These are phyloP conservation scores for Tephrocybe sp. DNA, from an alignment of 768 basidiomycete genomes.

Conservation along the genomic window DNA sequence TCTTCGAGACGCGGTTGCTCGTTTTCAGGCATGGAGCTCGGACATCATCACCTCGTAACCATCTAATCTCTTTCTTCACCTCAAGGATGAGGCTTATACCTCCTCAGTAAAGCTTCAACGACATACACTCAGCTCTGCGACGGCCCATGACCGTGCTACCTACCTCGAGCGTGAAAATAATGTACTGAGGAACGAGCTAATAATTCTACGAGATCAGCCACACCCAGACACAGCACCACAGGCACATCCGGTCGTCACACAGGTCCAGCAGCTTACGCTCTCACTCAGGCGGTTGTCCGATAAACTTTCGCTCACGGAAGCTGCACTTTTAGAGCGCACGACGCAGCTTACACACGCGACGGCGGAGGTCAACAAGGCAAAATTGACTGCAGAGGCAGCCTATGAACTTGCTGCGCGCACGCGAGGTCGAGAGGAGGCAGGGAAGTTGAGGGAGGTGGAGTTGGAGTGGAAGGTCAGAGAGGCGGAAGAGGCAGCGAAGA, in stretches of 20 bases:
- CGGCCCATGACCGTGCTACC: slow-evolving; percentile 43
- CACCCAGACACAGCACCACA: slow-evolving; percentile 30
- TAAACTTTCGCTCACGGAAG: slow-evolving; percentile 63
- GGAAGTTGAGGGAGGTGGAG: slow-evolving; percentile 43
- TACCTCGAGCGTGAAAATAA: slow-evolving; percentile 60
- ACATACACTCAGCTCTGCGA: slow-evolving; percentile 50
- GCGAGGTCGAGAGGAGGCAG: slow-evolving; percentile 54
- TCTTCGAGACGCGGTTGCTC: slow-evolving; percentile 41
- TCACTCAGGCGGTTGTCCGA: slow-evolving; percentile 67
- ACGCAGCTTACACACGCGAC: slow-evolving; percentile 41
- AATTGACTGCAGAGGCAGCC: slow-evolving; percentile 44
- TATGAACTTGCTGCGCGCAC: slow-evolving; percentile 53
- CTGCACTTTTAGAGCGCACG: slow-evolving; percentile 45
- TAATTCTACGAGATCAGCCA: slow-evolving; percentile 51
- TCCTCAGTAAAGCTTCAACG: slow-evolving; percentile 67
- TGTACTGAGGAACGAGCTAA: slow-evolving; percentile 52
- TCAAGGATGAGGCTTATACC: slow-evolving; percentile 66
- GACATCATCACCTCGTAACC: slow-evolving; percentile 6
- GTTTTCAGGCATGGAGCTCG: slow-evolving; percentile 42
- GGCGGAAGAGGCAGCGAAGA: slow-evolving; percentile 55
- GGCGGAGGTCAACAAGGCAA: slow-evolving; percentile 41
- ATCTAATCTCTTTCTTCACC: slow-evolving; percentile 10
- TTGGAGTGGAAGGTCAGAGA: slow-evolving; percentile 42
- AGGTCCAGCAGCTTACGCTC: slow-evolving; percentile 56
- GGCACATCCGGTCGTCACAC: slow-evolving; percentile 26